Conservation (phyloP, 176 grass and related monocot genomes). For the Phoenix roebelenii region DNA sequence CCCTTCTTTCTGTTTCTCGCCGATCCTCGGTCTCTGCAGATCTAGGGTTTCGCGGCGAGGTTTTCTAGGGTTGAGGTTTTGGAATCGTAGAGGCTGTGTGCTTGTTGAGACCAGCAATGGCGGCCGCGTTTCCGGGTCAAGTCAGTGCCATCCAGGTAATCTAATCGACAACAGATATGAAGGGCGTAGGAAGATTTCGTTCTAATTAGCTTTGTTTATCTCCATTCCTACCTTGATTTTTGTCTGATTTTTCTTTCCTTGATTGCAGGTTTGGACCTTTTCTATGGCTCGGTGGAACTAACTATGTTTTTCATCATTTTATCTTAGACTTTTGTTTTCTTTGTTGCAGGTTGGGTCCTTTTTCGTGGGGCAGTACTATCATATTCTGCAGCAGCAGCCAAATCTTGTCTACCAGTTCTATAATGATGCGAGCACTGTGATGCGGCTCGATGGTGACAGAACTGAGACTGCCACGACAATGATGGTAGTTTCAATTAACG, state of each 20-base stretch:
- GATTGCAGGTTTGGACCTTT: too few species aligned
- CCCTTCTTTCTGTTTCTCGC: too few species aligned
- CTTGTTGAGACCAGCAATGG: conserved; percentile 1
- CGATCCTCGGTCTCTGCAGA: conserved; percentile 16
- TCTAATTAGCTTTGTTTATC: too few species aligned
- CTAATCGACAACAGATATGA: not conserved
- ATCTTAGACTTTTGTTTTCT: not conserved
- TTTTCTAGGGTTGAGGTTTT: not conserved
- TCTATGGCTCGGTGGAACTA: too few species aligned
- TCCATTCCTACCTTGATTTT: too few species aligned
- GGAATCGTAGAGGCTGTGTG: not conserved
- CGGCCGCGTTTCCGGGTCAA: conserved; percentile 2
- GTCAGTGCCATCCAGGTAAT: conserved; percentile 16
- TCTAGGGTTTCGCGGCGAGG: conserved; percentile 44
- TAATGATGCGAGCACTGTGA: conserved; percentile 70
- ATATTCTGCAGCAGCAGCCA: conserved; percentile 62
- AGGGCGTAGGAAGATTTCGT: too few species aligned
- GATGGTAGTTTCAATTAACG: conserved; percentile 29
- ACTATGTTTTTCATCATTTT: too few species aligned
- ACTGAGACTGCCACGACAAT: conserved; percentile 43
- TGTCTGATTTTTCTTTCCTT: too few species aligned
- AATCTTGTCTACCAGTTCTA: conserved; percentile 85
- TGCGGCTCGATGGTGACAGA: conserved; percentile 50
- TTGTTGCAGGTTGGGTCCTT: conserved; percentile 56
- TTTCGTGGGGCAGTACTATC: conserved; percentile 78